These are phyloP conservation scores for Plasmodium inui DNA, from an alignment of 169 alveolate species.

Conservation along the genomic window DNA sequence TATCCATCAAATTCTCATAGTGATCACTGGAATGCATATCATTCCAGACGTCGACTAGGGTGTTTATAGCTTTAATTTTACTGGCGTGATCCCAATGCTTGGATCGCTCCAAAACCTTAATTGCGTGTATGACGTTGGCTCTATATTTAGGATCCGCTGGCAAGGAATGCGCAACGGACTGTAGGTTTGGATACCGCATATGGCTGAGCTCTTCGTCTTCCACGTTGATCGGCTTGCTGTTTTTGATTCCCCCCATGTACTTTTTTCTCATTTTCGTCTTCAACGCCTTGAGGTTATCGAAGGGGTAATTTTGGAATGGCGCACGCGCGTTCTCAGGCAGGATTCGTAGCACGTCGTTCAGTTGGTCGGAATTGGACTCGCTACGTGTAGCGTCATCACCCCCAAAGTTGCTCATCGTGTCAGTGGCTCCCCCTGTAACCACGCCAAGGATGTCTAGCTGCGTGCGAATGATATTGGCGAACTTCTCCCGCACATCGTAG, in stretches of 20 bases:
- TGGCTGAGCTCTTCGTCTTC: constrained; percentile 46
- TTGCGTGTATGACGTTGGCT: constrained; percentile 82
- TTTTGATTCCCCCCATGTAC: constrained; percentile 69
- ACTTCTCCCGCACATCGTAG: constrained; percentile 20
- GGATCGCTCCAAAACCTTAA: constrained; percentile 81
- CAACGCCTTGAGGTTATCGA: constrained; percentile 47
- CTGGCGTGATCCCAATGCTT: constrained; percentile 86
- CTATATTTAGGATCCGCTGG: constrained; percentile 86
- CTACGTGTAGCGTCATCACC: background rate
- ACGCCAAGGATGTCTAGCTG: background rate
- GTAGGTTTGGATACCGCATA: constrained; percentile 81
- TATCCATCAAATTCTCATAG: constrained; percentile 78
- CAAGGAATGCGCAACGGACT: constrained; percentile 85
- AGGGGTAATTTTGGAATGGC: constrained; percentile 54
- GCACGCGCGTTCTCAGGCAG: constrained; percentile 28
- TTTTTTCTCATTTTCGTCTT: constrained; percentile 30
- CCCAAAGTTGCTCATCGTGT: background rate
- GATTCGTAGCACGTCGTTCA: constrained; percentile 24
- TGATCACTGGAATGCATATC: constrained; percentile 79
- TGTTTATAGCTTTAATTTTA: constrained; percentile 84
- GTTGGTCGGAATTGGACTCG: background rate
- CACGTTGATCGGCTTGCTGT: constrained; percentile 48
- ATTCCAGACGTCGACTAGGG: constrained; percentile 85
- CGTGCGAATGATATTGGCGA: background rate
- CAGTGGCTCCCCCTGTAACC: background rate